Evolutionary conservation across 345 rosid species (phyloP).

Genomic region (Arabis alpina): DNA sequence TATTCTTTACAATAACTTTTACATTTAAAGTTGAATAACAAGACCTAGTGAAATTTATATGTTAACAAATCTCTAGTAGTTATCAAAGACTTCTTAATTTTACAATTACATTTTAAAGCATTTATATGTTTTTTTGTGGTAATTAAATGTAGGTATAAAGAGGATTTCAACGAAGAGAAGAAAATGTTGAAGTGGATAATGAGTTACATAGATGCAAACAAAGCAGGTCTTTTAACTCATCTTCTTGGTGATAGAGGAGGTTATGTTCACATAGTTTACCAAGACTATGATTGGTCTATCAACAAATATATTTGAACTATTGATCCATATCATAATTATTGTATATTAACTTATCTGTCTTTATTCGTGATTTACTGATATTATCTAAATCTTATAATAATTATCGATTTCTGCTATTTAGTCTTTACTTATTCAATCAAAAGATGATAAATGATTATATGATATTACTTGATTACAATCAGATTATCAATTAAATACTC

Average conservation of each 20-base stretch:
- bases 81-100: not conserved
- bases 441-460: not conserved
- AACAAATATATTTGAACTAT: conserved; percentile 45
- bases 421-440: not conserved
- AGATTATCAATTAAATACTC: no score
- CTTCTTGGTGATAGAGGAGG: conserved; percentile 69
- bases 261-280: conserved; percentile 58
- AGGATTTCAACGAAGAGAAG: conserved; percentile 74
- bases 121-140: not conserved
- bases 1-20: not conserved
- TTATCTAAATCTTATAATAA: not conserved
- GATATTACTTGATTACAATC: no score
- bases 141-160: conserved; percentile 57
- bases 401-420: not conserved
- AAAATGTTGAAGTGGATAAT: conserved; percentile 74
- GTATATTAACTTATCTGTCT: not conserved
- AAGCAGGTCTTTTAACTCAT: conserved; percentile 75
- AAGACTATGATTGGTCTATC: conserved; percentile 78
- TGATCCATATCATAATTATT: not conserved
- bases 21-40: not conserved
- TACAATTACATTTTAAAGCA: not conserved
- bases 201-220: conserved; percentile 69
- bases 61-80: no score
- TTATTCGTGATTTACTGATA: conserved; percentile 14
- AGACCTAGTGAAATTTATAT: not conserved